Evolutionary conservation across 495 filamentous ascomycete genomes (phyloP), one percentile per base, ranked within the genome.

Genomic region (Penicillium psychrofluorescens): DNA sequence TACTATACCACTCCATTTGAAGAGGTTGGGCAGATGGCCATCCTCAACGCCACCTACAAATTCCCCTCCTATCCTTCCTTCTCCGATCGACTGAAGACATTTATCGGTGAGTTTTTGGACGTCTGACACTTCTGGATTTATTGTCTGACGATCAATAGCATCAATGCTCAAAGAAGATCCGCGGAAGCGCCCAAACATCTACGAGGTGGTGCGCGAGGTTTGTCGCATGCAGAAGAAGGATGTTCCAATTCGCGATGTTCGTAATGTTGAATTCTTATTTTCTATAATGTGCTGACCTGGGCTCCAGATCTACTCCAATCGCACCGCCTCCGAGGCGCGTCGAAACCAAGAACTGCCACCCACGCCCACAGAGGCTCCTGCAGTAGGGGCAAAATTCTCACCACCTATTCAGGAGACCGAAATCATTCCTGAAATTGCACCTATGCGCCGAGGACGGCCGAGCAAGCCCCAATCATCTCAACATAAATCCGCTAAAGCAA

Each of bases 1-100:
- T 98, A 97, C 70, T 98, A 97, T 70, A 98, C 94, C 27, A 98
- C 92, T 8, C 92, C 92, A 4, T 98, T 98, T 56, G 92, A 98
- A 66, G 94, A 96, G 44, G 86, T 92, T 53, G 92, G 92, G 13
- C 90, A 95, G 67, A 87, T 97, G 67, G 92, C 92, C n/a, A 98
- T 98, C 51, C 71, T 98, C 34, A 97, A 96, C 58, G 92, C 94
- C 34, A 94, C 78, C 55, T 98, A 86, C 79, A 92, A 88, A 60
- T 97, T 85, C 60, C 94, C 94, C 14, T 71, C 73, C 35, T 87
- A 96, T 55, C 92, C 92, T 28, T 58, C 74, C 14, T 97, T 97
- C 64, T 95, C 91, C 2, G 88, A 95, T 56, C 82, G 83, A 38
- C 66, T 95, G 39, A 95, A 95, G 73, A 83, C 85, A 63, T 74